Base-by-base conservation (phyloP, 2,329 filamentous ascomycete genomes). In the Pseudocercospora crystallina region DNA sequence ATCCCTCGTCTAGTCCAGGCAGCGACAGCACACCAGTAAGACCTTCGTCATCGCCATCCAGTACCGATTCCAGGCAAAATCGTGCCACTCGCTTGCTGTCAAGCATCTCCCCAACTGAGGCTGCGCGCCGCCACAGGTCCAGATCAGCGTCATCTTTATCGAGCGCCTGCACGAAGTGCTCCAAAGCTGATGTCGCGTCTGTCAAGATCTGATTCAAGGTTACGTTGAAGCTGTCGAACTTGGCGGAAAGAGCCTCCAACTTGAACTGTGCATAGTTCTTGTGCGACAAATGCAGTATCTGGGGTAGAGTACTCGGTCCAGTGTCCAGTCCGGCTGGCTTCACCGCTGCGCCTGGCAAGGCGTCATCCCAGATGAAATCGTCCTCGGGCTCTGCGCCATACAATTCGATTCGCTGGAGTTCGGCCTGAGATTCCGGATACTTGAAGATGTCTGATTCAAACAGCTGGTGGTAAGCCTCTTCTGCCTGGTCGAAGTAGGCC, bases 201-300 rank as follows among this genome's bases (percentile, higher is more conserved):
- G 67, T 60, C 26, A 65, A 45, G 10, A 69, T 65, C 14, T 66
- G 60, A 15, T 59, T 57, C 20, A 65, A 54, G 4, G 54, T 59
- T 9, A 64, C 54, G 15, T 64, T 51, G 29, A 65, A 50, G 1
- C 35, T 46, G 14, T 63, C 58, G 31, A 69, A 51, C 35, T 58
- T 54, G 3, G 61, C 57, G 14, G 53, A 56, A 10, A 67, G 56
- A 9, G 61, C 56, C 67, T 99, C 92, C n/a, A 99, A 76, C 51
- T 86, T 76, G 65, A 95, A 96, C 65, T 97, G 89, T 36, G 90
- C 94, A 71, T 92, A 85, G 62, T 97, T 99, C 71, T 97, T 99
- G 76, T 95, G 90, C 1, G 92, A 88, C 7, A 99, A 80, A 64
- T 96, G 96, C 14, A 97, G 79, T 9, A 95, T 90, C 65, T 96